Evolutionary conservation across 768 basidiomycete genomes (phyloP), one percentile per base, ranked within the genome.

Genomic region (Zangia roseola): DNA sequence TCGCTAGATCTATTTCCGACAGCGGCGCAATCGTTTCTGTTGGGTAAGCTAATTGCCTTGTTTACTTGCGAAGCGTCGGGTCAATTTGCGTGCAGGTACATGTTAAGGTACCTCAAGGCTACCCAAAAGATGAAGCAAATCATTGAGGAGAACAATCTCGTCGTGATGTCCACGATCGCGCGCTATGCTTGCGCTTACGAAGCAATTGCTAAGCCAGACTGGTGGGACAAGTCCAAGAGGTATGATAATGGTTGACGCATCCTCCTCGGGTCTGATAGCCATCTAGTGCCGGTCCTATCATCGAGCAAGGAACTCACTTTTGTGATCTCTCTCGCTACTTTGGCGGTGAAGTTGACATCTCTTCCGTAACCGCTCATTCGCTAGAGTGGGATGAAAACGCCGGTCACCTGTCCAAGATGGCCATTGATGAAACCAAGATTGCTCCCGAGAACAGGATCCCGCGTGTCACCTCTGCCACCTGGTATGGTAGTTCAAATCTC

Each of bases 101-200:
- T 97, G 93, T 75, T 97, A 55, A 84, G 93, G 54, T 94, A 95
- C 72, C 77, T 95, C 60, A 88, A 87, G 69, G 94, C 88, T 26
- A 91, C 95, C 19, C 93, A 97, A 71, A 86, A 84, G 80, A 97
- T 97, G 91, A 94, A 95, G 73, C 81, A 87, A 52, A 94, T 97
- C 68, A 89, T 99, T 65, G 76, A 90, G 62, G 92, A 95, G 54
- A 97, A 97, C 67, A 81, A 91, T 62, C 78, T 99, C 50, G 88
- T 87, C 19, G 94, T 99, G 43, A 97, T 98, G 94, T 79, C 87
- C 39, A 98, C 95, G 30, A 84, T 94, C 57, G 94, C 94, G 8
- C 87, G 95, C 50, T 99, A 97, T 70, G 92, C 91, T 10, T 86
- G 86, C 60, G 91, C 90, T 34, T 94, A 92, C 59, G 80, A 88